Conservation (phyloP, 805 yeast genomes). For the Ogataea zsoltii region DNA sequence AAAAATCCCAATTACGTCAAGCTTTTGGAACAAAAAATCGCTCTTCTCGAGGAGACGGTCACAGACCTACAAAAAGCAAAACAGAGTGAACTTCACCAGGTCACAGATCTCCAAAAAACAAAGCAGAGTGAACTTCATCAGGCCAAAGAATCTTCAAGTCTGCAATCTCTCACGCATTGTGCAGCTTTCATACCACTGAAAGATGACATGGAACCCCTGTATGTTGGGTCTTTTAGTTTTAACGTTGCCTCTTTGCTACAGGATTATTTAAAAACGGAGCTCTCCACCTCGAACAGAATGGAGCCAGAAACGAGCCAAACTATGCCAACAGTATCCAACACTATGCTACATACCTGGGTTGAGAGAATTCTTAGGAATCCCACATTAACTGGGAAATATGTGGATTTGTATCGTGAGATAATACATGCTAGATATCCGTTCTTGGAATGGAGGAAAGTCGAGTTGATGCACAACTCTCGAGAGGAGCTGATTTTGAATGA, state of each 20-base stretch:
- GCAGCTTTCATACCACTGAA: constrained; percentile 18
- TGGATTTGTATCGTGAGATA: constrained; percentile 7
- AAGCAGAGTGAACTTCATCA: neutral
- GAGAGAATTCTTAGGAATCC: constrained; percentile 6
- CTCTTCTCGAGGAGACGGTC: constrained; percentile 5
- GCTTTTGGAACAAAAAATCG: constrained; percentile 8
- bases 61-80: neutral
- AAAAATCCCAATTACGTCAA: constrained; percentile 11
- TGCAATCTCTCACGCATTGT: constrained; percentile 13
- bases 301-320: neutral
- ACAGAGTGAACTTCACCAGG: neutral
- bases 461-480: constrained; percentile 10
- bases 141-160: too few relatives aligned
- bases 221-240: constrained; percentile 17
- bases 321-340: neutral
- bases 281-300: neutral
- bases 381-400: neutral
- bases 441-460: constrained; percentile 5
- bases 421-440: constrained; percentile 16
- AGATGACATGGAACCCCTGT: constrained; percentile 19
- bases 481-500: neutral
- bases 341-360: neutral
- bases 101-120: neutral
- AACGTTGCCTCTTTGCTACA: constrained; percentile 17
- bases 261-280: constrained; percentile 7